Conservation (phyloP, 352 stramenopile species). For the Blastocystis sp. region DNA sequence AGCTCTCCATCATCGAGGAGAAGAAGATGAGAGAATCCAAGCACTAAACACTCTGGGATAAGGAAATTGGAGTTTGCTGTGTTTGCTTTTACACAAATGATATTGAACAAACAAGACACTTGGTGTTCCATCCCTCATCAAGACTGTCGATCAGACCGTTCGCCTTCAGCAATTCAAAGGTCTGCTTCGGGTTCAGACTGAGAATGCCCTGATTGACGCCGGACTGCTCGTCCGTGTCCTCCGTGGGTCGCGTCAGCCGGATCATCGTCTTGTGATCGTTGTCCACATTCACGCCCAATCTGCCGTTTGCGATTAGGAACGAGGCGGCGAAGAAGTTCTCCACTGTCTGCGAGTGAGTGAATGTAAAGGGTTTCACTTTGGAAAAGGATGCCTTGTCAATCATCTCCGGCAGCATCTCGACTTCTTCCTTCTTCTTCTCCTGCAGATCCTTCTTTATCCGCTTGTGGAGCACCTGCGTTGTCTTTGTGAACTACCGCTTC, state of each 20-base stretch:
- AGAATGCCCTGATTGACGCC: constrained; percentile 42
- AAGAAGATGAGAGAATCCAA: no score
- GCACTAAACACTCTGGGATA: constrained; percentile 67
- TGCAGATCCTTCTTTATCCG: constrained; percentile 4
- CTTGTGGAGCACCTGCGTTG: constrained; percentile 1
- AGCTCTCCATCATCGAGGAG: no score
- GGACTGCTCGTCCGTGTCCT: not conserved
- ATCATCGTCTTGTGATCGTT: not conserved
- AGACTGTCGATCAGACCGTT: not conserved
- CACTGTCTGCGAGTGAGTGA: constrained; percentile 1
- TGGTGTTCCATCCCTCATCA: not conserved
- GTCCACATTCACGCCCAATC: constrained; percentile 11
- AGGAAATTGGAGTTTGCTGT: no score
- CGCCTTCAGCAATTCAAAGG: not conserved
- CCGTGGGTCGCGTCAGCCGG: constrained; percentile 4
- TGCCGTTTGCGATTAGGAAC: constrained; percentile 32
- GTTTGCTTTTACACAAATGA: not conserved
- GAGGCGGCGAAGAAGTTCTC: constrained; percentile 46
- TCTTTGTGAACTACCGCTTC: constrained; percentile 17
- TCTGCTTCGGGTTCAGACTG: constrained; percentile 31
- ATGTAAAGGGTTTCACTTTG: not conserved
- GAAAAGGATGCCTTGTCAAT: constrained; percentile 7
- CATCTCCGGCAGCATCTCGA: constrained; percentile 38
- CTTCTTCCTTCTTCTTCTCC: not conserved
- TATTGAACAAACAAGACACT: not conserved